Evolutionary conservation across 75 land plant species (phyloP).

Genomic region (Sequoia sempervirens): DNA sequence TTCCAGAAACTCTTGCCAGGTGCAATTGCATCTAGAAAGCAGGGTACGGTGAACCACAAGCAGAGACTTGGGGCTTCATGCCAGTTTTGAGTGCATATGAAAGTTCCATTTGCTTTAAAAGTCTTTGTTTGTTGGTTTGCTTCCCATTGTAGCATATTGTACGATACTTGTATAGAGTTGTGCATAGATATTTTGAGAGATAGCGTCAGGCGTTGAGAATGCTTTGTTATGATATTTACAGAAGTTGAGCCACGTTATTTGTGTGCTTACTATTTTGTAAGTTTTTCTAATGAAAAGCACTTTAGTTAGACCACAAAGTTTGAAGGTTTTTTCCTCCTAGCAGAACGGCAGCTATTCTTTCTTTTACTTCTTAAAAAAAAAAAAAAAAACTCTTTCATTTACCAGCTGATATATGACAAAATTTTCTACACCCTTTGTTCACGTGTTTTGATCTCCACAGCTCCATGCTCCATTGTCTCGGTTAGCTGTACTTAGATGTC

Average conservation of each 20-base stretch:
- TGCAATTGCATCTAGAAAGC: constrained; percentile 7
- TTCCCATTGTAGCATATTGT: constrained; percentile 8
- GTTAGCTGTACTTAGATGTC: too few species aligned
- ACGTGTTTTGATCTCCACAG: neutral
- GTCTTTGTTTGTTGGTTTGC: neutral
- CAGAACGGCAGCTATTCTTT: neutral
- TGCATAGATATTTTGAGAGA: neutral
- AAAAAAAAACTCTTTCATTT: neutral
- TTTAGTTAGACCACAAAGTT: neutral
- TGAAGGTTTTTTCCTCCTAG: neutral
- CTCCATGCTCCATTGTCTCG: neutral
- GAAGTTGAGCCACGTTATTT: neutral
- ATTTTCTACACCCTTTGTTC: neutral
- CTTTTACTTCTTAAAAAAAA: too few species aligned
- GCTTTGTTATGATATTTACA: neutral
- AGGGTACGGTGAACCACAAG: neutral
- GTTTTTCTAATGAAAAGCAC: neutral
- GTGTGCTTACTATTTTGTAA: neutral
- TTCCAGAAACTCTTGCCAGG: constrained; percentile 19
- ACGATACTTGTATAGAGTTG: constrained; percentile 4
- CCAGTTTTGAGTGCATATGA: constrained; percentile 21
- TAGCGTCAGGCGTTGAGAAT: neutral
- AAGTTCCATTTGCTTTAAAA: neutral
- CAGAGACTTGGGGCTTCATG: constrained; percentile 29
- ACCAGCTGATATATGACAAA: neutral